Percentiles rank a stretch among this genome's conserved stretches.
These are phyloP conservation scores for Pezicula neosporulosa DNA, from an alignment of 2,329 filamentous ascomycete species.

Conservation along the genomic window DNA sequence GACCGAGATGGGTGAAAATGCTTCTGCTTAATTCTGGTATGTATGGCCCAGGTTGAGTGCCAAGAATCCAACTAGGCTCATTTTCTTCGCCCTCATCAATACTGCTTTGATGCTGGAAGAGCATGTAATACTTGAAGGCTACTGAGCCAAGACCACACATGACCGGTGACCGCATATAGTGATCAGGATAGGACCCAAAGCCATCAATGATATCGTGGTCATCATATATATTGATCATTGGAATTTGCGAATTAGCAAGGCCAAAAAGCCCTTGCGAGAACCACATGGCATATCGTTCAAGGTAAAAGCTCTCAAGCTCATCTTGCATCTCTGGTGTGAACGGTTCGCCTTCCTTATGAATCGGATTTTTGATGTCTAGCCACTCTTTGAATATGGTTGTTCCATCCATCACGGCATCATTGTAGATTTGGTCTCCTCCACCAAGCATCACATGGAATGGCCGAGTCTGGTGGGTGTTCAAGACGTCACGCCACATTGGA, in stretches of 20 bases:
- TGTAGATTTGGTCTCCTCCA: conserved; percentile 96
- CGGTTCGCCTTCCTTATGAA: conserved; percentile 73
- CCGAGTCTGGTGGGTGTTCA: conserved; percentile 85
- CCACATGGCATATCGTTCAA: conserved; percentile 88
- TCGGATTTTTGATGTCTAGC: conserved; percentile 75
- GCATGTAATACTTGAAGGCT: conserved; percentile 97
- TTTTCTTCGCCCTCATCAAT: conserved; percentile 73
- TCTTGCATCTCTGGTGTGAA: conserved; percentile 82
- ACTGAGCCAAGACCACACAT: conserved; percentile 87
- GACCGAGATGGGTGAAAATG: conserved; percentile 79
- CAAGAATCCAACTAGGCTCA: conserved; percentile 91
- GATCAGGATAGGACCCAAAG: conserved; percentile 87
- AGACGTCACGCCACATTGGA: conserved; percentile 92
- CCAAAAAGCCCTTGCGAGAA: conserved; percentile 94
- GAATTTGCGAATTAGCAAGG: conserved; percentile 91
- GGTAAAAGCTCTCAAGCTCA: conserved; percentile 84
- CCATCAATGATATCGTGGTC: conserved; percentile 93
- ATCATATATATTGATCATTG: conserved; percentile 98
- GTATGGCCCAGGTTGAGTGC: conserved; percentile 77
- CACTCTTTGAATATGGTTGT: conserved; percentile 78
- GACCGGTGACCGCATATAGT: conserved; percentile 87
- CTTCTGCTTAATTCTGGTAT: conserved; percentile 84
- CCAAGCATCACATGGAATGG: conserved; percentile 99
- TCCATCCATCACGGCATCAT: conserved; percentile 76
- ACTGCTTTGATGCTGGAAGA: conserved; percentile 95